phyloP scores from a whole-genome alignment of 495 filamentous ascomycete species.

The Parathielavia appendiculata region DNA sequence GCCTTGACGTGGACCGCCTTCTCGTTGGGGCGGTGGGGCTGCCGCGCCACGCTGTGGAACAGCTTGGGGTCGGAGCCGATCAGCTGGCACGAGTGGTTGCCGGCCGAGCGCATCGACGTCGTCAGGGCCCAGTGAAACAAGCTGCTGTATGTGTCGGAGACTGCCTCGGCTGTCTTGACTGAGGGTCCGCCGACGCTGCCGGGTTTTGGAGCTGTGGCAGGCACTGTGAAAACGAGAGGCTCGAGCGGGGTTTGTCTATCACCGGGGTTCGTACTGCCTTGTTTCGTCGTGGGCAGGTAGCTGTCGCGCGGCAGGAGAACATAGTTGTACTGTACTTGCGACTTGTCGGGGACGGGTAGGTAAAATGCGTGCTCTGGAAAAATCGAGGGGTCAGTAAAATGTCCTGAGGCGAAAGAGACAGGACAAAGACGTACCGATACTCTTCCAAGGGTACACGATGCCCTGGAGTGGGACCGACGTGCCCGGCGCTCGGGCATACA shows the following conservation, averaged over 20 bases:
- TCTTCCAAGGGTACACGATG: constrained; percentile 58
- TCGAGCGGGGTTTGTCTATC: constrained; percentile 45
- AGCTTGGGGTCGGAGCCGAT: constrained; percentile 64
- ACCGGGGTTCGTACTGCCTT: constrained; percentile 26
- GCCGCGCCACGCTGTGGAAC: constrained; percentile 70
- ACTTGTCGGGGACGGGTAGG: constrained; percentile 88
- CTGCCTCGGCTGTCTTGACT: constrained; percentile 44
- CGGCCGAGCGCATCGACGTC: constrained; percentile 51
- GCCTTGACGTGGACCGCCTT: constrained; percentile 89
- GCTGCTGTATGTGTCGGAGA: constrained; percentile 56
- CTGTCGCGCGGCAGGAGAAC: constrained; percentile 73
- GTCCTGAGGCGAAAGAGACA: neutral
- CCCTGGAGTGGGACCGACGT: constrained; percentile 64
- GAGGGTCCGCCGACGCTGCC: constrained; percentile 46
- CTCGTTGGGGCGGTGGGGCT: constrained; percentile 84
- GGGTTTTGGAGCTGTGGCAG: constrained; percentile 65
- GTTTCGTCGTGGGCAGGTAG: constrained; percentile 37
- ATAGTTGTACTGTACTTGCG: constrained; percentile 83
- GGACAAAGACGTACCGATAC: constrained; percentile 59
- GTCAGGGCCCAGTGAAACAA: constrained; percentile 60
- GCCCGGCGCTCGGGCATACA: constrained; percentile 63
- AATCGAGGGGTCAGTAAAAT: neutral
- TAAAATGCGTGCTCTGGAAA: constrained; percentile 66
- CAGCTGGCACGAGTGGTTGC: constrained; percentile 52
- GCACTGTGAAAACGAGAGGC: constrained; percentile 78